A percentile compares a stretch with the other conserved stretches of the same genome.
phyloP scores from a whole-genome alignment of 2,329 filamentous ascomycete genomes.

The Penicillium sp. region DNA sequence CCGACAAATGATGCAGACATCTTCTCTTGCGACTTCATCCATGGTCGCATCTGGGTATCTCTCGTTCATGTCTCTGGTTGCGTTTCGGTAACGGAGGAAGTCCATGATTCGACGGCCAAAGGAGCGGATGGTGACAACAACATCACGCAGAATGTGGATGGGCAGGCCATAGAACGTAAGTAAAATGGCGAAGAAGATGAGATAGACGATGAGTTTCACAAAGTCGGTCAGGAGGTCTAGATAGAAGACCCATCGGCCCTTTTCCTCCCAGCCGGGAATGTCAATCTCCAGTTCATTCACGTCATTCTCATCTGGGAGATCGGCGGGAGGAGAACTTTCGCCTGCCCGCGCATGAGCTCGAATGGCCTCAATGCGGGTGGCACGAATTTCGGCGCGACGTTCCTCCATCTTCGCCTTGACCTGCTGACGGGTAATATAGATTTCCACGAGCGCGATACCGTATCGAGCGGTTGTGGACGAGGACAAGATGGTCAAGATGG shows the following conservation, averaged over 20 bases:
- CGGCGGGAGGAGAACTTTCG: conserved; percentile 35
- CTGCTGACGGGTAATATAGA: conserved; percentile 70
- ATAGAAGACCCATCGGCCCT: conserved; percentile 87
- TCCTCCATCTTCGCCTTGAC: conserved; percentile 66
- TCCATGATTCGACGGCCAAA: conserved; percentile 88
- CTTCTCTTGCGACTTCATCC: conserved; percentile 79
- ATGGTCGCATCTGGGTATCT: conserved; percentile 84
- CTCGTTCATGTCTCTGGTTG: conserved; percentile 88
- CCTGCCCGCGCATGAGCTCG: conserved; percentile 38
- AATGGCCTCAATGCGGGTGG: conserved; percentile 50
- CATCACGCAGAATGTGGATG: conserved; percentile 92
- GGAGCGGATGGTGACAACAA: conserved; percentile 89
- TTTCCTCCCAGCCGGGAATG: conserved; percentile 92
- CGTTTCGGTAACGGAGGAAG: conserved; percentile 83
- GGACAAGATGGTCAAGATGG: conserved; percentile 76
- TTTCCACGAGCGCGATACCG: conserved; percentile 71
- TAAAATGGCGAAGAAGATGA: conserved; percentile 89
- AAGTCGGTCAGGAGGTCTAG: conserved; percentile 86
- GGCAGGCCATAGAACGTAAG: conserved; percentile 92
- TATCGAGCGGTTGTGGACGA: conserved; percentile 77
- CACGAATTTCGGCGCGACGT: conserved; percentile 64
- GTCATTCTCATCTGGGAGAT: conserved; percentile 65
- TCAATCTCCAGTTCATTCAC: conserved; percentile 93
- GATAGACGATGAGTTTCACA: conserved; percentile 83
- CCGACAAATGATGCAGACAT: conserved; percentile 95